Conservation (phyloP, 108 stramenopile species). For the Schizochytrium sp. region DNA sequence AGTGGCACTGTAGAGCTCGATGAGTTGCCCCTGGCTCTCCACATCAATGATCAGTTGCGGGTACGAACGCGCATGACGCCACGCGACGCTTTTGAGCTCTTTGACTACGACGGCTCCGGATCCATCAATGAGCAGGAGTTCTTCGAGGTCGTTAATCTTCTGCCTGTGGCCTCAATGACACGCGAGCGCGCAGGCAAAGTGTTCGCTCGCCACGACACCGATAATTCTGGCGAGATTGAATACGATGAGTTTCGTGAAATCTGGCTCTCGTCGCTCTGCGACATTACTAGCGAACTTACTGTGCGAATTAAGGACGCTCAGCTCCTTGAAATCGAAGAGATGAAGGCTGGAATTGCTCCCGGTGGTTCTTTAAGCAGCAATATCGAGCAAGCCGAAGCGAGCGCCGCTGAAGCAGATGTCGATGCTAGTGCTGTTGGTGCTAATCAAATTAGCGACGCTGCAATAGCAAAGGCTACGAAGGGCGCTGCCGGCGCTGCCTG, state of each 20-base stretch:
- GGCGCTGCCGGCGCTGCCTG: background rate
- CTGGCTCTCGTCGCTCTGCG: conserved; percentile 33
- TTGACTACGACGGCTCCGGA: conserved; percentile 56
- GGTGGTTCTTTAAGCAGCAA: no score
- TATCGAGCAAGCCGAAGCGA: no score
- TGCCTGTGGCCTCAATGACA: conserved; percentile 33
- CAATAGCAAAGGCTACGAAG: background rate
- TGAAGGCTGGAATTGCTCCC: background rate
- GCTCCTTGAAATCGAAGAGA: background rate
- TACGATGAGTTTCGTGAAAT: conserved; percentile 59
- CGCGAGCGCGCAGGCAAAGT: conserved; percentile 39
- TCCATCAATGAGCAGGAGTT: conserved; percentile 61
- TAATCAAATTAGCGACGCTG: no score
- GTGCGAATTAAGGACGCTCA: conserved; percentile 24
- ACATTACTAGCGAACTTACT: conserved; percentile 47
- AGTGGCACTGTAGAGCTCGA: background rate
- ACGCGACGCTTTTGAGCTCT: conserved; percentile 58
- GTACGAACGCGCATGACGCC: conserved; percentile 43
- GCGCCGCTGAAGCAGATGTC: no score
- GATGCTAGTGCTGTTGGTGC: no score
- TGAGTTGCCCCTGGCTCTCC: background rate
- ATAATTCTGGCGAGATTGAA: conserved; percentile 44
- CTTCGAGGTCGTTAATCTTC: conserved; percentile 48
- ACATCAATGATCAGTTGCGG: conserved; percentile 30
- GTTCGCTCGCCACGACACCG: conserved; percentile 46